Conservation (phyloP, 2,329 filamentous ascomycete species). For the Talaromyces sp. region DNA sequence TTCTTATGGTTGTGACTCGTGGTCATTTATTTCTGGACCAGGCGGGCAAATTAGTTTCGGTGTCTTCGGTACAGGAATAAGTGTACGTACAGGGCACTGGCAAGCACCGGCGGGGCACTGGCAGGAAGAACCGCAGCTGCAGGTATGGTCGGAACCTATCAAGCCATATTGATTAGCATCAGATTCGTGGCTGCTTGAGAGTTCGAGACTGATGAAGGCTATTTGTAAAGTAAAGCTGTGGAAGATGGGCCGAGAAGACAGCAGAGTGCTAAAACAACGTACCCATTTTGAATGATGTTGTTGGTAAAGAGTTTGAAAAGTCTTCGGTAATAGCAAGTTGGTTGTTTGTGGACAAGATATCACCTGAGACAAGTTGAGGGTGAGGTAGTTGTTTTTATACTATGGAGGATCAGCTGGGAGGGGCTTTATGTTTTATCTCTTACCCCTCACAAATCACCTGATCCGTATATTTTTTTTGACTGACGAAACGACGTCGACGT, state of each 20-base stretch:
- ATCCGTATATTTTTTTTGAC: not conserved
- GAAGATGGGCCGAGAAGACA: not conserved
- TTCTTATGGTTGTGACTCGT: not conserved
- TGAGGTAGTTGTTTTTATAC: not conserved
- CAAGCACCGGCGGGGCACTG: conserved; percentile 13
- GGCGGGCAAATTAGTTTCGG: not conserved
- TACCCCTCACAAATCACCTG: conserved; percentile 15
- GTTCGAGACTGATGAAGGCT: not conserved
- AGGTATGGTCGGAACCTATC: conserved; percentile 12
- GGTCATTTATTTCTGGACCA: conserved; percentile 6
- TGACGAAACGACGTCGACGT: not conserved
- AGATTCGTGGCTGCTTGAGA: not conserved
- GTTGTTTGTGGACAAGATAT: not conserved
- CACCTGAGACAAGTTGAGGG: not conserved
- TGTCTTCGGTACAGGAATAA: not conserved
- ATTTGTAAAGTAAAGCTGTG: not conserved
- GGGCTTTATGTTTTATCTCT: not conserved
- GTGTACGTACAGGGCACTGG: conserved; percentile 11
- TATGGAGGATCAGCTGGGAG: not conserved
- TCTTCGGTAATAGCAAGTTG: not conserved
- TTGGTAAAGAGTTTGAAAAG: not conserved
- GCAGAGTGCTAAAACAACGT: not conserved
- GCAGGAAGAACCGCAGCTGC: conserved; percentile 16
- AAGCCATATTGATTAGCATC: not conserved
- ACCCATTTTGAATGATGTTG: conserved; percentile 11